Evolutionary conservation across 2,329 filamentous ascomycete species (phyloP), one percentile per base, ranked within the genome.

Genomic region (Alternaria hordeiaustralica): DNA sequence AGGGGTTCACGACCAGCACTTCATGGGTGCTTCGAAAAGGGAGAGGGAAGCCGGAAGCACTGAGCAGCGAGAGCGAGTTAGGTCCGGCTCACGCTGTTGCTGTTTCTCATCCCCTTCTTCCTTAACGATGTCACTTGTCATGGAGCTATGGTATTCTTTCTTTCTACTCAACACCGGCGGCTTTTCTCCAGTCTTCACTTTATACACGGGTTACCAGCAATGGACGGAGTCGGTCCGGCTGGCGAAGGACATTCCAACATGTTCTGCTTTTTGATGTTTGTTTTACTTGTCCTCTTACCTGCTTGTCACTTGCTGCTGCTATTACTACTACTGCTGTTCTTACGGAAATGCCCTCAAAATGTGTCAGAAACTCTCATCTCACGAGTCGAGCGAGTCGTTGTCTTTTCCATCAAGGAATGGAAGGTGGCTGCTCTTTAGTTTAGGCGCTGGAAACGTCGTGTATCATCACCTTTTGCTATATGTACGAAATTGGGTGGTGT

Each of bases 41-140:
- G 71, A 18, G 78, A 78, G 64, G 74, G 70, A 50, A 79, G 77
- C 68, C 75, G 74, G 55, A 77, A 76, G 68, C 76, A 79, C 65
- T 78, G 71, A 71, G 67, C 58, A 58, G 60, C 43, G 63, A 62
- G 69, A 66, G 66, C 63, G 61, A 62, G 75, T 74, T 75, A 67
- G 74, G 44, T 78, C 73, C 56, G 63, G 70, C 71, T 71, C 63
- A 51, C 62, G 46, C 54, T 62, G 57, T 49, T 53, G 25, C 62
- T 62, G 55, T 57, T 53, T 72, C 50, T 57, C 47, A 65, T 64
- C 61, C 53, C 56, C 55, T 53, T 57, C 20, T 47, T 44, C 59
- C 62, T 71, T 71, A 56, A 51, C 54, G 15, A 59, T 45, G 59
- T 54, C 45, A 36, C 70, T 59, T 66, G 68, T 53, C 56, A 66